Conservation (phyloP, 305 asterid species). For the Fraxinus floribunda region DNA sequence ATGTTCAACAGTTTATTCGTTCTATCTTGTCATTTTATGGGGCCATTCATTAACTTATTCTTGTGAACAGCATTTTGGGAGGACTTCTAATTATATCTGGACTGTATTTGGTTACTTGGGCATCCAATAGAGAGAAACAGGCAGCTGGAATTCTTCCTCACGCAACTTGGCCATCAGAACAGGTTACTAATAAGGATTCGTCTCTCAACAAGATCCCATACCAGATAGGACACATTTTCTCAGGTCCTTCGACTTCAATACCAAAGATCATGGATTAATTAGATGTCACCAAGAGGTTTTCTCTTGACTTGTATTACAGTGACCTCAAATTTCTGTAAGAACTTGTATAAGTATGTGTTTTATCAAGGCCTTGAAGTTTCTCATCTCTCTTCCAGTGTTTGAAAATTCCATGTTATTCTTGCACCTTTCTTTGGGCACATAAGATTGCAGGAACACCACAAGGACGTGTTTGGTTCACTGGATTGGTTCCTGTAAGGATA, state of each 20-base stretch:
- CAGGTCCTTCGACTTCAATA: conserved; percentile 57
- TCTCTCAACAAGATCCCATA: conserved; percentile 53
- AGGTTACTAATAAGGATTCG: conserved; percentile 39
- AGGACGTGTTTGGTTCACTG: not conserved
- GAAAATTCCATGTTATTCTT: not conserved
- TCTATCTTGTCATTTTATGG: not conserved
- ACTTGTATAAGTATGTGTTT: not conserved
- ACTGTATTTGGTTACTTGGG: conserved; percentile 97
- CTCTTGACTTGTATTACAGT: not conserved
- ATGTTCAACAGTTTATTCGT: not conserved
- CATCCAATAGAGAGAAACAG: conserved; percentile 60
- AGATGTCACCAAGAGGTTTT: not conserved
- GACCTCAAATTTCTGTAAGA: not conserved
- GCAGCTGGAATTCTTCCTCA: conserved; percentile 28
- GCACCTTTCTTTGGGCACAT: not conserved
- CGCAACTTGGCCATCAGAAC: conserved; percentile 45
- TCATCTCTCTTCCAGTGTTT: not conserved
- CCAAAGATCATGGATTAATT: conserved; percentile 57
- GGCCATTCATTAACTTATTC: not conserved
- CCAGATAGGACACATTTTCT: conserved; percentile 56
- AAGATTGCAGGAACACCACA: not conserved
- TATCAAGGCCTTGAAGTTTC: not conserved
- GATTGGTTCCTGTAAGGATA: not conserved
- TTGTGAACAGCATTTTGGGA: conserved; percentile 69
- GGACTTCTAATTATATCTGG: conserved; percentile 81